These are phyloP conservation scores for Talaromyces sp. DNA, from an alignment of 2,329 filamentous ascomycete species.

Conservation along the genomic window DNA sequence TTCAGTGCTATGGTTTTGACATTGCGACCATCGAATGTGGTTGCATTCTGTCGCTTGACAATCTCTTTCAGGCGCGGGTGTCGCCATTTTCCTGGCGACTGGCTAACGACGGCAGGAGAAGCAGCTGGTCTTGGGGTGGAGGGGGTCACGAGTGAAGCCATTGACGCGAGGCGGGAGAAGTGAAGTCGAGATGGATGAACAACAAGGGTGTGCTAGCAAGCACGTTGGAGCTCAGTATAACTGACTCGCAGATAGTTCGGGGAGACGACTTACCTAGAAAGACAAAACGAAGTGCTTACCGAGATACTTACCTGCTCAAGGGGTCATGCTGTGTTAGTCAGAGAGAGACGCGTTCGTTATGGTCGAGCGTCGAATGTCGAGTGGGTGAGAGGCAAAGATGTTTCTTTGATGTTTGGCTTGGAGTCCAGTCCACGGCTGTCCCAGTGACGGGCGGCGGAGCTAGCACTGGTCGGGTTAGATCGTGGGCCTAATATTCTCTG, in stretches of 20 bases:
- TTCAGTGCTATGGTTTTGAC: slow-evolving; percentile 68
- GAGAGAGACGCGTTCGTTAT: not conserved
- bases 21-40: slow-evolving; percentile 75
- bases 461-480: not conserved
- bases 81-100: slow-evolving; percentile 72
- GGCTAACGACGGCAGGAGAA: slow-evolving; percentile 28
- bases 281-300: slow-evolving; percentile 1
- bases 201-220: not conserved
- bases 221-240: not conserved
- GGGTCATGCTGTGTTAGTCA: not conserved
- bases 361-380: not conserved
- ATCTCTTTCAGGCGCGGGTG: slow-evolving; percentile 90
- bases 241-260: not conserved
- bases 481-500: too few relatives aligned
- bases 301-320: slow-evolving; percentile 1
- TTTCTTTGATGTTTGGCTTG: not conserved
- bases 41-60: slow-evolving; percentile 70
- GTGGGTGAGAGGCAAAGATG: not conserved
- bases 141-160: slow-evolving; percentile 37
- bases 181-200: not conserved
- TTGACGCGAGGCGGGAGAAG: slow-evolving; percentile 21
- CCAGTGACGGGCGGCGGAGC: not conserved
- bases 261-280: not conserved
- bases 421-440: not conserved
- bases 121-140: slow-evolving; percentile 38